Base-by-base conservation (phyloP, 208 protist genomes). In the Leptomonas pyrrhocoris region DNA sequence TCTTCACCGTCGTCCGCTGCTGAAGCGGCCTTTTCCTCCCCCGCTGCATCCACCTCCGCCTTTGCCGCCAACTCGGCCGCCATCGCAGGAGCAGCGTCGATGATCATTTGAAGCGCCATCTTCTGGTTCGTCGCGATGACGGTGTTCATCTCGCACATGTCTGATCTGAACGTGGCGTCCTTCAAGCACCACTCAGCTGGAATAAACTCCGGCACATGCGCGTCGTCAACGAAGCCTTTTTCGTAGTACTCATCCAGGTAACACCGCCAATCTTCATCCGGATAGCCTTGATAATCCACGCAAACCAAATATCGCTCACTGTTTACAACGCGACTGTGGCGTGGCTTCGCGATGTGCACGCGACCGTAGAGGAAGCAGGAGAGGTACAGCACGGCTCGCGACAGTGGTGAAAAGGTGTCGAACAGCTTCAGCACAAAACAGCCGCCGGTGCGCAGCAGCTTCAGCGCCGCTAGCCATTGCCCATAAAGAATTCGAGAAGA, bases 401-500 rank as follows among this genome's bases (percentile, higher is more conserved):
- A 83, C n/a, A 93, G 67, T 6, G 91, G 86, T 6, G 90, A 86
- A 67, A 97, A 95, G 25, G 88, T 94, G 74, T 97, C 94, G 66
- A 96, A 97, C 7, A 95, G 82, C 77, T 97, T 97, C 69, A 96
- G 74, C 28, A 97, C 81, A 67, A 96, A 90, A 25, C 76, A 93
- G 46, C 92, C 92, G 15, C 89, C 85, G 5, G 30, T 48, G 5
- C 72, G 68, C 16, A 96, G 79, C 42, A 92, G 42, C 67, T 91
- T 93, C 46, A 96, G 64, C 42, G 90, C 90, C 4, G 83, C 49
- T 11, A 94, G 67, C 83, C 90, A 95, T 73, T 97, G 90, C 2
- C 80, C 89, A 71, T 90, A 95, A 38, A 95, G 62, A 63, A 97
- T 93, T 38, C 90, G 90, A 13, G 85, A 74, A 0, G 92, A 96